phyloP scores from a whole-genome alignment of 164 flowering plant species.

The Aristolochia californica region DNA sequence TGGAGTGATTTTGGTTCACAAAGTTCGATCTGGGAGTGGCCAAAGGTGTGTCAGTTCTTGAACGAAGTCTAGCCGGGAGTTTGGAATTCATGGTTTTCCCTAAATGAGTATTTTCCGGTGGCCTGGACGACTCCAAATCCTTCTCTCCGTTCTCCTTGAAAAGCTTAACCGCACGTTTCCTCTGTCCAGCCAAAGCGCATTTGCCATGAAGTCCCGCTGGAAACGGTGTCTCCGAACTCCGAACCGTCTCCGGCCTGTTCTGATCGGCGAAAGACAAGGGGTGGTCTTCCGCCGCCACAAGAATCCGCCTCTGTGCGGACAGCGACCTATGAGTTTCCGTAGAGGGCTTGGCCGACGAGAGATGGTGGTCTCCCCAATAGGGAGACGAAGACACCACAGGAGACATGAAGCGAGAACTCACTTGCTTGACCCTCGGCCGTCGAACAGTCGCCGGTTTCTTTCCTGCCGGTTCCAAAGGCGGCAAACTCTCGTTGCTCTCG shows the following conservation, averaged over 20 bases:
- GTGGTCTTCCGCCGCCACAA: not conserved
- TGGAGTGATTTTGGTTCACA: not conserved
- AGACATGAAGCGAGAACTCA: constrained; percentile 27
- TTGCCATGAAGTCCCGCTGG: constrained; percentile 5
- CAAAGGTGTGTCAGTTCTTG: constrained; percentile 18
- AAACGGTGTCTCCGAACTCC: constrained; percentile 12
- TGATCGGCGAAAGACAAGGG: constrained; percentile 9
- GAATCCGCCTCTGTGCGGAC: no score
- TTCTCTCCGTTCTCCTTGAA: constrained; percentile 16
- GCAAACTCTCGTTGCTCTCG: not conserved
- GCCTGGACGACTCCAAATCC: not conserved
- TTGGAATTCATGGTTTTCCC: not conserved
- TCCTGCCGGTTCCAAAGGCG: not conserved
- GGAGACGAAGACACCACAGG: constrained; percentile 14
- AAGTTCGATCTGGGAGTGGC: constrained; percentile 4
- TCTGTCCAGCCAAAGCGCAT: constrained; percentile 1
- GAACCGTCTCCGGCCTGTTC: constrained; percentile 8
- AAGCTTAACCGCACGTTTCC: constrained; percentile 9
- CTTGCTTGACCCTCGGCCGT: constrained; percentile 19
- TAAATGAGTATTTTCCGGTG: not conserved
- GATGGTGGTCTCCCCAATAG: constrained; percentile 3
- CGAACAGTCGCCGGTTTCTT: constrained; percentile 4
- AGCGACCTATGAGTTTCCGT: no score
- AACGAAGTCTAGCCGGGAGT: constrained; percentile 2
- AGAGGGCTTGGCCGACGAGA: no score